Percentiles rank a stretch among this genome's conserved stretches.
phyloP scores from a whole-genome alignment of 2,329 filamentous ascomycete species.

The Colletotrichum sp. region DNA sequence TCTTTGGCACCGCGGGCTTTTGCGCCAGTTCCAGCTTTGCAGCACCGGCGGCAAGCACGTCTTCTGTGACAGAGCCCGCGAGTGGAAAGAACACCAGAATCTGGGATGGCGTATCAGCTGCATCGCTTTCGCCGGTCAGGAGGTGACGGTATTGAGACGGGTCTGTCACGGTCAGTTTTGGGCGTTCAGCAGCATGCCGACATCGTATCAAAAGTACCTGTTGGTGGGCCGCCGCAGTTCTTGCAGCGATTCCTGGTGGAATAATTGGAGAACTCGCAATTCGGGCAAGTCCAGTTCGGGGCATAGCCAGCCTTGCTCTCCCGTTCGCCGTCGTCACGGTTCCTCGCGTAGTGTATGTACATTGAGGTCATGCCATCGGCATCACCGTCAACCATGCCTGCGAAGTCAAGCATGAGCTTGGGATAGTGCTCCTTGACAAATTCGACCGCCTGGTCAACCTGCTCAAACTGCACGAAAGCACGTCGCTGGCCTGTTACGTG shows the following conservation, averaged over 20 bases:
- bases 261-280: constrained; percentile 46
- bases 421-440: constrained; percentile 50
- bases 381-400: constrained; percentile 39
- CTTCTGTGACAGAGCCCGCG: constrained; percentile 72
- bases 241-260: constrained; percentile 41
- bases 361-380: constrained; percentile 41
- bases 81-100: constrained; percentile 78
- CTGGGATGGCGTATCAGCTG: constrained; percentile 67
- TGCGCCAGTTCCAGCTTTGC: constrained; percentile 70
- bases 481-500: constrained; percentile 35
- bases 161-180: not conserved
- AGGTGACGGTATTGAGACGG: constrained; percentile 26
- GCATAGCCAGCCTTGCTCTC: constrained; percentile 26
- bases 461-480: constrained; percentile 47
- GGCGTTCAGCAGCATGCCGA: not conserved
- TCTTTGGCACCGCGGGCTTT: constrained; percentile 54
- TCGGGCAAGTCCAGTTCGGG: constrained; percentile 34
- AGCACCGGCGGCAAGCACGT: constrained; percentile 74
- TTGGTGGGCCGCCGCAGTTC: constrained; percentile 32
- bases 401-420: constrained; percentile 39
- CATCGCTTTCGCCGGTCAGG: constrained; percentile 54
- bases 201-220: not conserved
- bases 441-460: constrained; percentile 41
- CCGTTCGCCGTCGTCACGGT: constrained; percentile 33
- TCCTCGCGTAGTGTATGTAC: constrained; percentile 46